Evolutionary conservation across 2,329 filamentous ascomycete species (phyloP).

Genomic region (Emergomyces pasteurianus): DNA sequence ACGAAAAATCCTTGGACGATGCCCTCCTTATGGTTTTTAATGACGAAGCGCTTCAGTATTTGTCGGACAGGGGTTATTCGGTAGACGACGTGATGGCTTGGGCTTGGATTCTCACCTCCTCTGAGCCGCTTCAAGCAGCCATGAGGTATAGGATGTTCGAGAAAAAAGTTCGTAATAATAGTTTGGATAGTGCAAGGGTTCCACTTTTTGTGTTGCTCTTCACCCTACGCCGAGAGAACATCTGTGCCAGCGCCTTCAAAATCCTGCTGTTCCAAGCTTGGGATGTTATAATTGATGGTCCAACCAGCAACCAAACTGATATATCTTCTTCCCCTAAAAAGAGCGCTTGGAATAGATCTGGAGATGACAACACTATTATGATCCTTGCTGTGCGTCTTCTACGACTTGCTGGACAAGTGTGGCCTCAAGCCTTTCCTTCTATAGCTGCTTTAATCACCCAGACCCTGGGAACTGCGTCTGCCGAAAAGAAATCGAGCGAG

Average conservation of each 20-base stretch:
- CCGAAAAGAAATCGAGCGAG: constrained; percentile 4
- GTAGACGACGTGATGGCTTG: constrained; percentile 32
- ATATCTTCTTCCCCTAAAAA: not conserved
- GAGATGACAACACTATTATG: constrained; percentile 21
- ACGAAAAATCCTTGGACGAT: constrained; percentile 12
- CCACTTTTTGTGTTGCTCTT: constrained; percentile 39
- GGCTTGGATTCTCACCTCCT: constrained; percentile 36
- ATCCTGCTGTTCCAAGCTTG: constrained; percentile 30
- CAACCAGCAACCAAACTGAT: not conserved
- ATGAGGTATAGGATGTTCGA: constrained; percentile 25
- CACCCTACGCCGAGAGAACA: constrained; percentile 32
- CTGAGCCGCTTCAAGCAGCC: constrained; percentile 23
- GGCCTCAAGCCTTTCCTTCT: constrained; percentile 34
- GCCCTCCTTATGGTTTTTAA: constrained; percentile 25
- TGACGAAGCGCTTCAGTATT: constrained; percentile 16
- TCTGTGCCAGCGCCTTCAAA: constrained; percentile 32
- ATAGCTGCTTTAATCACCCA: constrained; percentile 31
- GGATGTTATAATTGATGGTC: constrained; percentile 8
- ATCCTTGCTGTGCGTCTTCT: constrained; percentile 37
- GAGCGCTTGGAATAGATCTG: constrained; percentile 14
- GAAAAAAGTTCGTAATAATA: constrained; percentile 3
- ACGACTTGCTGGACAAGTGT: constrained; percentile 38
- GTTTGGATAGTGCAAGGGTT: constrained; percentile 9
- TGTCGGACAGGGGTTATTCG: constrained; percentile 24
- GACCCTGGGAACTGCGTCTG: constrained; percentile 16